phyloP scores from a whole-genome alignment of 495 filamentous ascomycete genomes.

The Glarea lozoyensis region DNA sequence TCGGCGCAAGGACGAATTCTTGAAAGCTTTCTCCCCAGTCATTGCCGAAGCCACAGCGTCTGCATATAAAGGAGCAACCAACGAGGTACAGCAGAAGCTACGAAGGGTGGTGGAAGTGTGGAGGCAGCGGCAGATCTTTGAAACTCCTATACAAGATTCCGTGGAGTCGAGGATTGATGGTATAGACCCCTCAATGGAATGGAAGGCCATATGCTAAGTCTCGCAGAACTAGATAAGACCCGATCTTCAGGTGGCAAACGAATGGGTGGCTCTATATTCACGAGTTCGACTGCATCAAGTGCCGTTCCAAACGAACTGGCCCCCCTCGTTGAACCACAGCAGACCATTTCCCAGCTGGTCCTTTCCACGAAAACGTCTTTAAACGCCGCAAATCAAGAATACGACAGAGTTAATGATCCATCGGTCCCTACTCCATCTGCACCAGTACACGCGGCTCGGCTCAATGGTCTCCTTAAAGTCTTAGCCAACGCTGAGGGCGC shows the following conservation, averaged over 20 bases:
- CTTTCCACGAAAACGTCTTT: conserved; percentile 50
- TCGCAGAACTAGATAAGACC: conserved; percentile 67
- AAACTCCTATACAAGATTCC: conserved; percentile 60
- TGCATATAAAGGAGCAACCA: conserved; percentile 78
- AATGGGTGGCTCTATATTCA: conserved; percentile 62
- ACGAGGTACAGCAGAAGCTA: conserved; percentile 80
- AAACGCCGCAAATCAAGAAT: conserved; percentile 66
- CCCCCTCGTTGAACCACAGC: conserved; percentile 62
- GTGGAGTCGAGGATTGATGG: conserved; percentile 74
- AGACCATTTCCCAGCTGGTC: conserved; percentile 60
- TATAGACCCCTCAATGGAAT: conserved; percentile 32
- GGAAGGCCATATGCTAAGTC: too few relatives aligned
- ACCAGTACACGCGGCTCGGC: conserved; percentile 84
- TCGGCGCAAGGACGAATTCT: conserved; percentile 82
- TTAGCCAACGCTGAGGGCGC: conserved; percentile 88
- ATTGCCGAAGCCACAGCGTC: conserved; percentile 76
- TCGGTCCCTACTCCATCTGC: conserved; percentile 56
- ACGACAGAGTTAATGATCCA: conserved; percentile 69
- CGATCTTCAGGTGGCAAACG: conserved; percentile 57
- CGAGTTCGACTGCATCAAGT: conserved; percentile 40
- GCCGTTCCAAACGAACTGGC: conserved; percentile 66
- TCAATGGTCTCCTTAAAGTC: conserved; percentile 76
- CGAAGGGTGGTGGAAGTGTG: conserved; percentile 88
- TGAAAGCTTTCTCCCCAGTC: conserved; percentile 81
- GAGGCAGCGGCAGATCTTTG: conserved; percentile 82